A percentile compares a stretch with the other conserved stretches of the same genome.
Conservation (phyloP, 1,139 yeast species). For the Blastobotrys raffinosifermentans region DNA sequence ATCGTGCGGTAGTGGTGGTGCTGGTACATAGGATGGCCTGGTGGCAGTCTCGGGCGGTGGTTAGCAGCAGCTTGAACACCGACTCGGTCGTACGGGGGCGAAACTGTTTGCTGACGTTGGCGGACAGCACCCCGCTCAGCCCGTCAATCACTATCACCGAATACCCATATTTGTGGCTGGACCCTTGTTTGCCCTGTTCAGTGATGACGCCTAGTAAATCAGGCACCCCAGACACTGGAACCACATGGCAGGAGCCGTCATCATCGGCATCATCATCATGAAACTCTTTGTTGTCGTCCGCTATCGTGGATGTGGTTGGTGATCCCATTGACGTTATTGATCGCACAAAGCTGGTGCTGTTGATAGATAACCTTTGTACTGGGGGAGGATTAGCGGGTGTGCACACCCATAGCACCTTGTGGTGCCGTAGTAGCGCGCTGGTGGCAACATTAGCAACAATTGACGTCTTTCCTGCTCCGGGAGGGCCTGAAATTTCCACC, state of each 20-base stretch:
- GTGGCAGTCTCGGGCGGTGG: no score
- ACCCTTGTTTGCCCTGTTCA: no score
- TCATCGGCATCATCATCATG: no score
- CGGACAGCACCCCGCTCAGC: conserved; percentile 2
- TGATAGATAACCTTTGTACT: neutral
- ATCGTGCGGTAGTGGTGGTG: neutral
- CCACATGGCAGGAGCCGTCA: no score
- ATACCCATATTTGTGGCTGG: no score
- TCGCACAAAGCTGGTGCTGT: no score
- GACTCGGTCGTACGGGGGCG: neutral
- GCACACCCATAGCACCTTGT: conserved; percentile 19
- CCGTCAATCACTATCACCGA: conserved; percentile 11
- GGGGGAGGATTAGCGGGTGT: conserved; percentile 4
- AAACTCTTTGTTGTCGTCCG: no score
- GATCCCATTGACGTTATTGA: no score
- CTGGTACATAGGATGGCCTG: neutral
- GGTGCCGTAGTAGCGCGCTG: conserved; percentile 33
- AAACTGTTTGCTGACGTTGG: neutral
- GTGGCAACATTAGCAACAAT: conserved; percentile 80
- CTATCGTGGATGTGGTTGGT: no score
- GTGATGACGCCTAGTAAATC: no score
- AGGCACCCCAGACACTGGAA: no score
- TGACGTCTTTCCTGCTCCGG: conserved; percentile 86
- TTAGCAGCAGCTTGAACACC: no score
- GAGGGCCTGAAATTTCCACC: conserved; percentile 53